phyloP scores from a whole-genome alignment of 768 basidiomycete species.

The Boletus vinaceobasis region DNA sequence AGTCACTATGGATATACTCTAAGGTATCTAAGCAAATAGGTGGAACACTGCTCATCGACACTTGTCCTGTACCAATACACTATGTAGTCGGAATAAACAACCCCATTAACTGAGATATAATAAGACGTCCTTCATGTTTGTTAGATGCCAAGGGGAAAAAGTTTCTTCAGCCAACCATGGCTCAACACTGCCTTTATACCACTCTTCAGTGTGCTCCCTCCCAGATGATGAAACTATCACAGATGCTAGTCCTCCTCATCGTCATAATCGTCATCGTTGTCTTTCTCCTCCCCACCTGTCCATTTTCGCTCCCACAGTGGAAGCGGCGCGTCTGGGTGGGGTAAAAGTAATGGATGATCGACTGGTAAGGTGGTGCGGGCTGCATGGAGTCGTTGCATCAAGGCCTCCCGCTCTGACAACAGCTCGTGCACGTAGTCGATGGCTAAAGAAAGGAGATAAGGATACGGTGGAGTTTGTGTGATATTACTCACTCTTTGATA shows the following conservation, averaged over 20 bases:
- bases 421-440: conserved; percentile 81
- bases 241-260: conserved; percentile 42
- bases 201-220: not conserved
- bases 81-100: conserved; percentile 2
- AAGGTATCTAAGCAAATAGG: conserved; percentile 21
- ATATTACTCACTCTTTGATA: conserved; percentile 70
- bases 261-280: conserved; percentile 45
- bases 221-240: not conserved
- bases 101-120: conserved; percentile 30
- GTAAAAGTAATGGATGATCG: conserved; percentile 53
- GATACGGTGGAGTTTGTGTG: not conserved
- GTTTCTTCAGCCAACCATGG: not conserved
- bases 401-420: conserved; percentile 52
- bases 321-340: conserved; percentile 23
- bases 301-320: conserved; percentile 82
- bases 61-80: conserved; percentile 7
- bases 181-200: not conserved
- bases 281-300: conserved; percentile 66
- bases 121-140: conserved; percentile 5
- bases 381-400: conserved; percentile 56
- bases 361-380: conserved; percentile 57
- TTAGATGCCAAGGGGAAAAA: not conserved
- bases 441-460: conserved; percentile 42
- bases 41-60: not conserved
- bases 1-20: not conserved